Base-by-base conservation (phyloP, 306 rosid species). In the Prunus fruticosa region DNA sequence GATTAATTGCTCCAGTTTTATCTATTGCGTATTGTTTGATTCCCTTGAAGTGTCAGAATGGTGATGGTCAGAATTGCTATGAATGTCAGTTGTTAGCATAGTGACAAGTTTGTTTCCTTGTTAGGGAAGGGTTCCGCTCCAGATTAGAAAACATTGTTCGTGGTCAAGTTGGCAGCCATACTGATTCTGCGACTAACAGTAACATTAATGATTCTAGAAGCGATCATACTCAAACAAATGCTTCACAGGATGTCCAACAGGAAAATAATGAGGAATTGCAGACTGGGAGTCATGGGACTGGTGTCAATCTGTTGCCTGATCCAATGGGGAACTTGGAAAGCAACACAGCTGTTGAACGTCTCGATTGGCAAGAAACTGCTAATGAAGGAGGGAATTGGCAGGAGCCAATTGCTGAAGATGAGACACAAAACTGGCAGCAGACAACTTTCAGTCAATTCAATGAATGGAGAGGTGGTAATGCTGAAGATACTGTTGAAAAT, bases 91-190 rank as follows among this genome's bases (percentile, higher is more conserved):
- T 57, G 66, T 82, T 82, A 68, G 78, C 61, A 16, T 75, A 67
- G 71, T 85, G 79, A 86, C 72, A 52, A 32, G 46, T 73, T 57
- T 62, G 76, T 71, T 25, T 76, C 57, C 68, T 75, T 66, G 66
- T 67, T 77, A 96, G 99, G 96, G 97, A 96, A 62, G 99, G 99
- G 41, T 96, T 96, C 82, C 93, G 97, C 28, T 88, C 89, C 75
- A 91, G 91, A 81, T 88, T 93, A 82, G 99, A 96, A 87, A 91
- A 51, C 79, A 91, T 95, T 80, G 99, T 92, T 72, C 99, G 93
- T 78, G 96, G 92, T 76, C 99, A 92, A 81, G 89, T 84, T 66
- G 82, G 84, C 76, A 72, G 82, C 89, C 91, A 82, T 73, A 78
- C 90, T 70, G 97, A 95, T 80, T 80, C 88, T 71, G 69, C 91